These are phyloP conservation scores for Acacia concinna DNA, from an alignment of 331 rosid species.

Conservation along the genomic window DNA sequence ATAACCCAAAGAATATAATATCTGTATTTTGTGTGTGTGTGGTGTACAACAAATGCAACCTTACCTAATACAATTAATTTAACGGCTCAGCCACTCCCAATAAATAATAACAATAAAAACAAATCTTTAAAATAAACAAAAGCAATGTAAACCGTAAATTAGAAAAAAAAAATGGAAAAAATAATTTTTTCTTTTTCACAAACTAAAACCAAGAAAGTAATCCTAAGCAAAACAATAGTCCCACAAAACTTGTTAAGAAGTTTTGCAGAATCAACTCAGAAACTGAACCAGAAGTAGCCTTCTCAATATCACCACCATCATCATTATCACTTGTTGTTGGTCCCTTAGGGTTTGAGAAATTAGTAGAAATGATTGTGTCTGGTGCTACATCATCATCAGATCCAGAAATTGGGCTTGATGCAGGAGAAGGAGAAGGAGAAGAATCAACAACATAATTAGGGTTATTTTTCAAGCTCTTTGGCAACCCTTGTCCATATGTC, in stretches of 20 bases:
- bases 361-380: slow-evolving; percentile 68
- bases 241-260: background rate
- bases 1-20: background rate
- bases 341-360: slow-evolving; percentile 57
- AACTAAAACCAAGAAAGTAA: slow-evolving; percentile 27
- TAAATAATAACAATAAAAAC: slow-evolving; percentile 1
- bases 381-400: slow-evolving; percentile 69
- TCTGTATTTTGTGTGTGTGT: background rate
- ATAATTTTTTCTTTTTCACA: no score
- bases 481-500: slow-evolving; percentile 77
- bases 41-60: background rate
- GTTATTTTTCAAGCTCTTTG: slow-evolving; percentile 35
- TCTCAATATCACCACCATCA: slow-evolving; percentile 21
- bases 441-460: slow-evolving; percentile 31
- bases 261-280: background rate
- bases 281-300: slow-evolving; percentile 41
- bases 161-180: no score
- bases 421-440: slow-evolving; percentile 72
- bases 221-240: slow-evolving; percentile 33
- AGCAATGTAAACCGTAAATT: background rate
- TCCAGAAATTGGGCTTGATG: slow-evolving; percentile 46
- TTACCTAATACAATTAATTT: background rate
- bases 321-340: slow-evolving; percentile 31
- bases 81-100: background rate
- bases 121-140: background rate